Base-by-base conservation (phyloP, 2,329 filamentous ascomycete genomes). In the Curvularia sp. region DNA sequence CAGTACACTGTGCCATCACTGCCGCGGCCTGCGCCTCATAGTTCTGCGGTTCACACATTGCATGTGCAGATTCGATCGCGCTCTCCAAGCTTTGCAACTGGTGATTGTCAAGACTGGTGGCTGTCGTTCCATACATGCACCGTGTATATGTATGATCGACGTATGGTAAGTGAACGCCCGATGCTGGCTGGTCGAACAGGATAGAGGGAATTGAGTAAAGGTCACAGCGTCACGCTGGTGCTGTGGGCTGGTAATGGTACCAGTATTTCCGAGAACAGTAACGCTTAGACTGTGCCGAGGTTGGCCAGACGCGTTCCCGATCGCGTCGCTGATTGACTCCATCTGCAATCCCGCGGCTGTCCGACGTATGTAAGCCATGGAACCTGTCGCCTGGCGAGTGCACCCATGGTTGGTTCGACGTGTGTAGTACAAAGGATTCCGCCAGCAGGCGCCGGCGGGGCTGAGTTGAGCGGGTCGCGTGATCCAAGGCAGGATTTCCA, bases 391-490 rank as follows among this genome's bases (percentile, higher is more conserved):
- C 47, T 39, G 33, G 7, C 15, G 31, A 39, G 13, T 5, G 47
- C 13, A 31, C 26, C 44, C 28, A 33, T 15, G 28, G 28, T 20
- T 33, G 28, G 22, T 31, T 18, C 30, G 18, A 30, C 6, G 28
- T 48, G 26, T 15, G 12, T 22, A 24, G n/a, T 26, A 7, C 22
- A 15, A 10, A 43, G 12, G 41, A 24, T 7, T 47, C 28, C 28
- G 18, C 43, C 13, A n/a, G 48, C 13, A 26, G 48, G 26, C 26
- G 26, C 57, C 46, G 31, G 22, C 48, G 50, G 38, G 44, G 50
- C 49, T 49, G 22, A 39, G 15, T 48, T 44, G 22, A 35, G 47
- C 3, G 20, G 53, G 50, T 54, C 55, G 50, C 49, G 58, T 58
- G 55, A 54, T 38, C 6, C 35, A 44, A 28, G 41, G 28, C 33